Base-by-base conservation (phyloP, 2,329 filamentous ascomycete species). In the Purpureocillium lavendulum region DNA sequence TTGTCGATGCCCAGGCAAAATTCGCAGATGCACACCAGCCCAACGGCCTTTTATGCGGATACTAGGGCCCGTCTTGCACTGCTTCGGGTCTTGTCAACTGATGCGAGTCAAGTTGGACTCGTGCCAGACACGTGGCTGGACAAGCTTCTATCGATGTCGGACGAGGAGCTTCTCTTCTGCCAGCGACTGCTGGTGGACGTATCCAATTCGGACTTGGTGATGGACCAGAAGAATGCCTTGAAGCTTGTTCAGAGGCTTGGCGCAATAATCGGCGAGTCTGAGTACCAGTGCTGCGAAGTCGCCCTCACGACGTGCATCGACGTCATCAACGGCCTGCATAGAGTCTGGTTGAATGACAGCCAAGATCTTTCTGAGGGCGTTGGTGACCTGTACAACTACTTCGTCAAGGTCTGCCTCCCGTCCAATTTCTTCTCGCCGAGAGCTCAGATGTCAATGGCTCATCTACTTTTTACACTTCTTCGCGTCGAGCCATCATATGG, bases 341-440 rank as follows among this genome's bases (percentile, higher is more conserved):
- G 64, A 11, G 64, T 77, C 30, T 92, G 86, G 86, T 62, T 70
- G 2, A 68, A 75, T 16, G 68, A 73, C 31, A 65, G 69, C 16
- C 71, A 73, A 28, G 67, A 77, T 1, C 65, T 95, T 3, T 72
- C 71, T n/a, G 73, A 76, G 3, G 70, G 75, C 31, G 85, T 82
- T 4, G 74, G 79, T 15, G 82, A 94, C 44, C 65, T 96, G 15
- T 97, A 97, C 58, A 65, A 75, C 33, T 87, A 87, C 66, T 82
- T 92, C 47, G 73, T 88, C 35, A 75, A 77, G 39, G 71, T 71
- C 14, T 75, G 80, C 24, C 62, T 95, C 18, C 71, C 75, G 6
- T 81, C 75, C 33, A 80, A 80, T 33, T 71, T 84, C 30, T 71
- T 87, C 35, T 94, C 90, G 1, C 65, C 80, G 2, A 71, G 68